These are phyloP conservation scores for Pseudomassariella vexata DNA, from an alignment of 2,329 filamentous ascomycete species.

Conservation along the genomic window DNA sequence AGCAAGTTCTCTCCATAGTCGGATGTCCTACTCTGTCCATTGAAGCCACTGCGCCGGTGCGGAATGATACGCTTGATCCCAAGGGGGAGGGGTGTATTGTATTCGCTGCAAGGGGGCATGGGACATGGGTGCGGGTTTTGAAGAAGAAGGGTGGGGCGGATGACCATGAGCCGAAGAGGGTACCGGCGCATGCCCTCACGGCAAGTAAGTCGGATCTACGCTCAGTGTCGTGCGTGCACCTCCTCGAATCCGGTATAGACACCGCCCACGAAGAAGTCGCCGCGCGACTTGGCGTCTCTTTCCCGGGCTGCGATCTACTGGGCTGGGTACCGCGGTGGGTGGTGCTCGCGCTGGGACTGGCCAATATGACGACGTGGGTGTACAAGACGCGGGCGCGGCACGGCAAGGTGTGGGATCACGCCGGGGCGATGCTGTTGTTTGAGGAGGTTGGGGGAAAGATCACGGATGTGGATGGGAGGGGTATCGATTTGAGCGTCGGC, in stretches of 20 bases:
- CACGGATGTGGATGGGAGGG: conserved; percentile 46
- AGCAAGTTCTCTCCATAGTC: conserved; percentile 44
- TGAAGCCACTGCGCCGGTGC: conserved; percentile 30
- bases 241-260: conserved; percentile 41
- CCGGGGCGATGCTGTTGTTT: conserved; percentile 53
- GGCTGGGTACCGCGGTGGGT: conserved; percentile 55
- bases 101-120: conserved; percentile 43
- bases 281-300: conserved; percentile 32
- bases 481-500: conserved; percentile 43
- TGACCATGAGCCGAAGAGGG: conserved; percentile 19
- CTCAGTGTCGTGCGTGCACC: conserved; percentile 41
- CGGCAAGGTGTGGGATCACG: conserved; percentile 56
- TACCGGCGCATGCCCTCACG: conserved; percentile 23
- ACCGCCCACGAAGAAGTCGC: conserved; percentile 41
- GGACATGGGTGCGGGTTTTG: conserved; percentile 41
- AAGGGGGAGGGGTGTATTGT: conserved; percentile 40
- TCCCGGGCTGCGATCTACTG: conserved; percentile 45
- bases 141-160: conserved; percentile 14
- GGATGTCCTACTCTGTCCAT: conserved; percentile 39
- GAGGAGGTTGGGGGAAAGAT: conserved; percentile 50
- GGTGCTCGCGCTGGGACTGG: conserved; percentile 43
- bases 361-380: conserved; percentile 51
- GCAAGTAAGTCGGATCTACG: conserved; percentile 24
- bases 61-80: conserved; percentile 38
- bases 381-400: conserved; percentile 42